phyloP scores from a whole-genome alignment of 352 stramenopile genomes.

The Globisporangium viniferum region DNA sequence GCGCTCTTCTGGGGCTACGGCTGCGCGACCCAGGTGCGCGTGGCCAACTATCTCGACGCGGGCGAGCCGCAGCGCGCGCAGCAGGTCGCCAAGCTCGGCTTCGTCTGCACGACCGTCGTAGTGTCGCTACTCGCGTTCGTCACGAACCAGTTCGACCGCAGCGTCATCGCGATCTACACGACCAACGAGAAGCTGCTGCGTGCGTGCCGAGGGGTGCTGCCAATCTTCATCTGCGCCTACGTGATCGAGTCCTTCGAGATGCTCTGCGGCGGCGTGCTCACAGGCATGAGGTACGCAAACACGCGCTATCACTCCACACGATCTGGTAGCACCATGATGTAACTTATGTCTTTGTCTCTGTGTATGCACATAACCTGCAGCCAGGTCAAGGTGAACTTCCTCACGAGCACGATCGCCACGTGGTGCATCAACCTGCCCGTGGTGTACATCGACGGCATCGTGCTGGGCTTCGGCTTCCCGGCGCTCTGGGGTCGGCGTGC shows the following conservation, averaged over 20 bases:
- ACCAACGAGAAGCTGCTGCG: conserved; percentile 44
- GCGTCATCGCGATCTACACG: conserved; percentile 61
- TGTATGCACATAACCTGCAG: conserved; percentile 16
- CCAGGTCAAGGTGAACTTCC: conserved; percentile 62
- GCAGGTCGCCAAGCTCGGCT: conserved; percentile 46
- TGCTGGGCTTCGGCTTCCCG: conserved; percentile 50
- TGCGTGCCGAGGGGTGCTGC: conserved; percentile 47
- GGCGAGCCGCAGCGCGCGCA: conserved; percentile 46
- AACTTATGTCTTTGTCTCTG: not conserved
- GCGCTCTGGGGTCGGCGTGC: conserved; percentile 61
- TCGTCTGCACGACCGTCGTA: conserved; percentile 49
- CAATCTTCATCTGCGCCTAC: conserved; percentile 60
- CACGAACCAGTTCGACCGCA: conserved; percentile 42
- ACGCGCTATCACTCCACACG: not conserved
- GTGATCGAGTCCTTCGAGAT: conserved; percentile 66
- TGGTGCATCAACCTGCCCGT: conserved; percentile 68
- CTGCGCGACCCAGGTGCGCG: conserved; percentile 72
- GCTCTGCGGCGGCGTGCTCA: conserved; percentile 50
- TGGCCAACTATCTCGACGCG: conserved; percentile 75
- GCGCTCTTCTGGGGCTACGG: conserved; percentile 79
- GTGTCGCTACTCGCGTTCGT: conserved; percentile 42
- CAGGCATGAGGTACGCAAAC: conserved; percentile 51
- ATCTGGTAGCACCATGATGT: not conserved
- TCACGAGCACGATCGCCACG: conserved; percentile 56
- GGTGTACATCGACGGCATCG: conserved; percentile 53